Base-by-base conservation (phyloP, 1,284 basidiomycete species). In the Prillingera fragicola region DNA sequence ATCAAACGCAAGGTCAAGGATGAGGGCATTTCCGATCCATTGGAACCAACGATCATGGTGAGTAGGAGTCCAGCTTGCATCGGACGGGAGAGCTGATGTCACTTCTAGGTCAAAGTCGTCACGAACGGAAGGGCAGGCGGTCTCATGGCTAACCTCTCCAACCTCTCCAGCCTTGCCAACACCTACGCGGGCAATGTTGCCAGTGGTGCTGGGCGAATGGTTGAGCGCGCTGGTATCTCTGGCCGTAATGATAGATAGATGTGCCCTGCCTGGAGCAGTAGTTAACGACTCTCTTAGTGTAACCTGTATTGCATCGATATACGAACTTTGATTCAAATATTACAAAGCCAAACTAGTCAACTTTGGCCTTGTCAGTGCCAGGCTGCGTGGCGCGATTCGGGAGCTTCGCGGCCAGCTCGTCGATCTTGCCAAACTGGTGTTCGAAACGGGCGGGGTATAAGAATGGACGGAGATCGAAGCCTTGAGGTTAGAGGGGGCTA, bases 401-500 rank as follows among this genome's bases (percentile, higher is more conserved):
- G 25, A 89, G 73, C 5, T 66, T 73, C 9, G 80, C 81, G 8
- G 85, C 88, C 4, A 88, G 74, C 46, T 83, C 81, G 60, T 97
- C 92, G 48, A 98, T 97, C 74, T 87, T 89, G 65, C 77, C 81
- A 73, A 96, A 99, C 67, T 98, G 95, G 82, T 88, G 96, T 0
- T 87, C 85, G 74, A 97, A 98, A 41, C 87, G 79, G 21, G 85
- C 82, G 6, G 90, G 88, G 69, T 97, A 98, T 40, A 99, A 74
- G 80, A 98, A 99, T 0, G 92, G 95, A 21, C 94, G 81, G 29
- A 97, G 70, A 68, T 99, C 94, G 63, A 94, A 98, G 55, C 89
- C 87, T 91, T 60, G 26, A n/a, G 18, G 23, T 33, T 17, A 28
- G 13, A 21, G 33, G 31, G 5, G 13, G 28, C 9, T 14, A 24